phyloP scores from a whole-genome alignment of 805 yeast genomes.

The Candida pseudoglaebosa region DNA sequence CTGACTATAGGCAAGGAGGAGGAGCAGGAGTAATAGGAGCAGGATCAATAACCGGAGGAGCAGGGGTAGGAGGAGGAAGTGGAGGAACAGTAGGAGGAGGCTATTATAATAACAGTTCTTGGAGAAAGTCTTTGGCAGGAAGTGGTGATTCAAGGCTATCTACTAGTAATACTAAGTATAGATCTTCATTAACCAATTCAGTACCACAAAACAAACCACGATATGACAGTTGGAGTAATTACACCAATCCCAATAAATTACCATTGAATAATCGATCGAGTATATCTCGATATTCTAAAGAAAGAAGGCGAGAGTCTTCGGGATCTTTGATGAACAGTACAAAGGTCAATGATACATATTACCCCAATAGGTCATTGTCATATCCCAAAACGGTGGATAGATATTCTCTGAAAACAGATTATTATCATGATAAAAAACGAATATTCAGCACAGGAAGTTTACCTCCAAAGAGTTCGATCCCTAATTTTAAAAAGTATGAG shows the following conservation, averaged over 20 bases:
- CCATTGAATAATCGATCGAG: conserved; percentile 5
- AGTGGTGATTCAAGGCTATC: conserved; percentile 16
- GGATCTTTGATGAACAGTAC: conserved; percentile 15
- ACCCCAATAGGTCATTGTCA: conserved; percentile 14
- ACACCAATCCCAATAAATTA: conserved; percentile 3
- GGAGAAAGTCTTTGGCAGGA: conserved; percentile 4
- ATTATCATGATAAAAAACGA: conserved; percentile 5
- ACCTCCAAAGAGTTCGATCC: neutral
- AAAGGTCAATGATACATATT: conserved; percentile 25
- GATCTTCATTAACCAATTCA: conserved; percentile 23
- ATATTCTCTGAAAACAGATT: conserved; percentile 5
- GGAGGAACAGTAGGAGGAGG: neutral
- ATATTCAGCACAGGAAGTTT: neutral
- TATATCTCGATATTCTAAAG: conserved; percentile 17
- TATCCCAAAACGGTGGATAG: conserved; percentile 12
- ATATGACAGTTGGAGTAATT: conserved; percentile 11
- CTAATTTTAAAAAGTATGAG: conserved; percentile 3
- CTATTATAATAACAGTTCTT: neutral
- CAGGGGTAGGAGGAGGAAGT: no score
- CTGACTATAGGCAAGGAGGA: neutral
- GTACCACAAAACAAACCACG: conserved; percentile 7
- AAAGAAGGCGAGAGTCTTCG: conserved; percentile 16
- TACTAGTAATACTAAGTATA: conserved; percentile 9
- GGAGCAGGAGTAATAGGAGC: no score
- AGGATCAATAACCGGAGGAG: no score